Conservation (phyloP, 2,329 filamentous ascomycete species). For the Fusarium xyrophilum region DNA sequence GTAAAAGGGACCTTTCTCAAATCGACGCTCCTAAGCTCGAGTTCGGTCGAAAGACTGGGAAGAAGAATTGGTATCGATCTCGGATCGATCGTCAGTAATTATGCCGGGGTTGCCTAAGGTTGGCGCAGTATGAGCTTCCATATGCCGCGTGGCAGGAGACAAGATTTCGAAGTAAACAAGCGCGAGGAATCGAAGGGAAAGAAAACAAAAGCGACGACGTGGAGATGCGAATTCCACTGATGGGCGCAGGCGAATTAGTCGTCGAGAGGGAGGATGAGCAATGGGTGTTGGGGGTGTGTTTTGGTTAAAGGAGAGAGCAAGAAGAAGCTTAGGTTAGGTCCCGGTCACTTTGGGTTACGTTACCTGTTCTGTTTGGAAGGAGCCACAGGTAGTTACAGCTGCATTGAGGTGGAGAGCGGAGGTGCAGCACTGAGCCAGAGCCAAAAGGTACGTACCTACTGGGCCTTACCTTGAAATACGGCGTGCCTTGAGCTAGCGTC, state of each 20-base stretch:
- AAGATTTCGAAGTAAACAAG: constrained; percentile 25
- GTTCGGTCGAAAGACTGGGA: constrained; percentile 14
- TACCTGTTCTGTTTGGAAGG: constrained; percentile 47
- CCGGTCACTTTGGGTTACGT: constrained; percentile 42
- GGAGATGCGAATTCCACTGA: constrained; percentile 35
- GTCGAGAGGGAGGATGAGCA: constrained; percentile 35
- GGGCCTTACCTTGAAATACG: background rate
- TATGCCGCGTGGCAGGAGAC: constrained; percentile 46
- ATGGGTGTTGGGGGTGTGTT: constrained; percentile 35
- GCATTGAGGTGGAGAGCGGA: constrained; percentile 15
- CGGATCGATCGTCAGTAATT: constrained; percentile 38
- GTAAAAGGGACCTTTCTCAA: constrained; percentile 34
- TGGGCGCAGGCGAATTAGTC: constrained; percentile 39
- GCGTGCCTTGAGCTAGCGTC: constrained; percentile 10
- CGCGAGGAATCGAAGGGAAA: constrained; percentile 30
- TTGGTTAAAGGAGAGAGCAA: constrained; percentile 40
- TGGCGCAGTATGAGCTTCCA: constrained; percentile 47
- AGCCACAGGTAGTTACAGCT: constrained; percentile 13
- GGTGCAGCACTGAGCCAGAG: background rate
- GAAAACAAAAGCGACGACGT: constrained; percentile 30
- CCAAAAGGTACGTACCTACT: constrained; percentile 19
- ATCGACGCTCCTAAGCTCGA: constrained; percentile 38
- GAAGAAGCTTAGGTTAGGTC: constrained; percentile 13
- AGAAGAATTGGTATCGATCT: constrained; percentile 35
- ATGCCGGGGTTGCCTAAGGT: constrained; percentile 36